phyloP scores from a whole-genome alignment of 495 filamentous ascomycete species.

The Hypoxylon subgilvum region DNA sequence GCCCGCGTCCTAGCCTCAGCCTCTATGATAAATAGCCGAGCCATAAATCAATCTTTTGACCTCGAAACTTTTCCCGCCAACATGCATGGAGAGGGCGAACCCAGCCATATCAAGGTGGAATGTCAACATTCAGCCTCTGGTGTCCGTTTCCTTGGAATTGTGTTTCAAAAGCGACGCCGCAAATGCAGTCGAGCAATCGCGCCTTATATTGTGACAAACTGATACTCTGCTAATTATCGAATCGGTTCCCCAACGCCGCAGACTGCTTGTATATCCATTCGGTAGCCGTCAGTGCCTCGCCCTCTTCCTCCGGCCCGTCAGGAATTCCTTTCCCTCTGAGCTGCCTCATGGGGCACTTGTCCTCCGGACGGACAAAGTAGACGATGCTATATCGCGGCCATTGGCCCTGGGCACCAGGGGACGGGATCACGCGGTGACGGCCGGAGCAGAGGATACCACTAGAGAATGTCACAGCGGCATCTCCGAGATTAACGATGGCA shows the following conservation, averaged over 20 bases:
- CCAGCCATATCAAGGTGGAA: too few species aligned
- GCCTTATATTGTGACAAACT: too few species aligned
- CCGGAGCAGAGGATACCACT: conserved; percentile 65
- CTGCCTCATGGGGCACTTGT: conserved; percentile 58
- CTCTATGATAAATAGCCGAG: too few species aligned
- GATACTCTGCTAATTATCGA: conserved; percentile 13
- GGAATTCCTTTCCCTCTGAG: conserved; percentile 47
- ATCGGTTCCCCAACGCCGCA: conserved; percentile 16
- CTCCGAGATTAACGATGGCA: conserved; percentile 69
- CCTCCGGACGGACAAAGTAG: conserved; percentile 67
- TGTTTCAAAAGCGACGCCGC: too few species aligned
- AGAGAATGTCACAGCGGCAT: conserved; percentile 69
- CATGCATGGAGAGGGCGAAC: too few species aligned
- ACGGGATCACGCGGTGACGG: conserved; percentile 66
- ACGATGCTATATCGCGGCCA: conserved; percentile 63
- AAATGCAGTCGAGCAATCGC: too few species aligned
- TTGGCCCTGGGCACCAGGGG: conserved; percentile 61
- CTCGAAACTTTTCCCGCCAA: too few species aligned
- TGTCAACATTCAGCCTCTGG: too few species aligned
- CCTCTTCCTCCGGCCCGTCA: conserved; percentile 24
- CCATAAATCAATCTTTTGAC: too few species aligned
- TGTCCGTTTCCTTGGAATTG: not conserved
- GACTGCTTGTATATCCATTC: conserved; percentile 31
- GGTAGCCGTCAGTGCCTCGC: conserved; percentile 32
- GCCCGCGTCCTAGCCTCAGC: too few species aligned